Conservation (phyloP, 164 flowering plant genomes). For the Nymphaea thermarum region DNA sequence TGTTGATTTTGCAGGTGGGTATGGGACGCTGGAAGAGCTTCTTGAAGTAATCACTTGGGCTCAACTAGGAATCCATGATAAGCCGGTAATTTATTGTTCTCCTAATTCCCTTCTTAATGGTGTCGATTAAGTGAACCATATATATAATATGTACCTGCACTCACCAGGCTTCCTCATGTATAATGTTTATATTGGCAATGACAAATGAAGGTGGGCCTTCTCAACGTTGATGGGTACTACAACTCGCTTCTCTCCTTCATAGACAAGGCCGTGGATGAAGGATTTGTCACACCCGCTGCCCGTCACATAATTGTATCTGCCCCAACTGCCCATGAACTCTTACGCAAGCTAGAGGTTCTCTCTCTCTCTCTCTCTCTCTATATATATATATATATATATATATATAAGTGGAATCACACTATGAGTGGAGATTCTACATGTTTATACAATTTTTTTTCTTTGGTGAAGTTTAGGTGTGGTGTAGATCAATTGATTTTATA, state of each 20-base stretch:
- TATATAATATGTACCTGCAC: too few relatives aligned
- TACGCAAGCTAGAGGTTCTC: conserved; percentile 60
- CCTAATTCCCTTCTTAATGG: background rate
- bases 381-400: background rate
- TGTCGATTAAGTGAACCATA: background rate
- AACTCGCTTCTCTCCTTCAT: conserved; percentile 60
- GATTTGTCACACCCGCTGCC: conserved; percentile 58
- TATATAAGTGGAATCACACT: background rate
- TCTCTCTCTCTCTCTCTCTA: background rate
- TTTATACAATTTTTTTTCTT: background rate
- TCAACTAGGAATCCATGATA: conserved; percentile 62
- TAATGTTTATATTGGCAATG: too few relatives aligned
- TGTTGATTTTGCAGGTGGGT: conserved; percentile 32
- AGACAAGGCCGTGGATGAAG: conserved; percentile 81
- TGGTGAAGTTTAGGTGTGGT: background rate
- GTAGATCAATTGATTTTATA: background rate
- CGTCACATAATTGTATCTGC: conserved; percentile 76
- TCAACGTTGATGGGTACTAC: conserved; percentile 85
- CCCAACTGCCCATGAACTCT: conserved; percentile 53
- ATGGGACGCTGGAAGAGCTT: conserved; percentile 62
- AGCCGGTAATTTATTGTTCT: conserved; percentile 30
- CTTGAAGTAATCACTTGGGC: conserved; percentile 80
- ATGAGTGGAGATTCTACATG: background rate
- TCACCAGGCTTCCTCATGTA: too few relatives aligned
- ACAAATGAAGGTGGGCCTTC: conserved; percentile 45